Conservation (phyloP, 768 basidiomycete genomes). For the Paxillus involutus region DNA sequence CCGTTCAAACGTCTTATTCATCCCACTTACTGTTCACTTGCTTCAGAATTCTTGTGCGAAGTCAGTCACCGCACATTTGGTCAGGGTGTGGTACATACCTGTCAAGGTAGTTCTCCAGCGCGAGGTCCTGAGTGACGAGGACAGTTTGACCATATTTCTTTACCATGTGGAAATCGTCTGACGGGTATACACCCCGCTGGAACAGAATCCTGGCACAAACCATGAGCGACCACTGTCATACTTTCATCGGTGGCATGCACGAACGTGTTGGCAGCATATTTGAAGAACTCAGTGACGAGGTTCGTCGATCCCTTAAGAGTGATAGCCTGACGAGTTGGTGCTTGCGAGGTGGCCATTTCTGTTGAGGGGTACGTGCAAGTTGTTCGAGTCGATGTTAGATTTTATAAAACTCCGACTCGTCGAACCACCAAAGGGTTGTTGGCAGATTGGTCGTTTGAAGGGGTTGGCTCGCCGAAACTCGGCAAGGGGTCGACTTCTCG, state of each 20-base stretch:
- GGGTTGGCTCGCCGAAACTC: no score
- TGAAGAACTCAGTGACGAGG: slow-evolving; percentile 98
- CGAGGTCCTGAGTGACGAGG: slow-evolving; percentile 90
- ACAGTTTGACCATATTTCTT: slow-evolving; percentile 99
- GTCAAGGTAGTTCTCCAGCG: slow-evolving; percentile 90
- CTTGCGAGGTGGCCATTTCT: slow-evolving; percentile 44
- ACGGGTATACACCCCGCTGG: slow-evolving; percentile 95
- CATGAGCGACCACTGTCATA: background rate
- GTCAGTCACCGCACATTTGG: background rate
- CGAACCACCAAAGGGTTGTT: no score
- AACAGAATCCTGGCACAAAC: slow-evolving; percentile 73
- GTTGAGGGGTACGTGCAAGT: background rate
- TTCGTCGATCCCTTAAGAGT: slow-evolving; percentile 94
- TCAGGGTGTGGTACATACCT: slow-evolving; percentile 42
- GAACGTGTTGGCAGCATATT: slow-evolving; percentile 97
- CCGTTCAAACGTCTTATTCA: background rate
- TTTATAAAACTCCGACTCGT: no score
- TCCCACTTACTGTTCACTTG: slow-evolving; percentile 83
- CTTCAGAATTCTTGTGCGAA: slow-evolving; percentile 65
- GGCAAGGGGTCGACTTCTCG: no score
- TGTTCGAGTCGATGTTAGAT: background rate
- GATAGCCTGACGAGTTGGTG: slow-evolving; percentile 68
- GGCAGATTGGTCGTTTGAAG: no score
- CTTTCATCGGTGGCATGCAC: slow-evolving; percentile 27
- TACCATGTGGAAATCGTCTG: slow-evolving; percentile 99